phyloP scores from a whole-genome alignment of 2,329 filamentous ascomycete species.

The Fusarium euwallaceae region DNA sequence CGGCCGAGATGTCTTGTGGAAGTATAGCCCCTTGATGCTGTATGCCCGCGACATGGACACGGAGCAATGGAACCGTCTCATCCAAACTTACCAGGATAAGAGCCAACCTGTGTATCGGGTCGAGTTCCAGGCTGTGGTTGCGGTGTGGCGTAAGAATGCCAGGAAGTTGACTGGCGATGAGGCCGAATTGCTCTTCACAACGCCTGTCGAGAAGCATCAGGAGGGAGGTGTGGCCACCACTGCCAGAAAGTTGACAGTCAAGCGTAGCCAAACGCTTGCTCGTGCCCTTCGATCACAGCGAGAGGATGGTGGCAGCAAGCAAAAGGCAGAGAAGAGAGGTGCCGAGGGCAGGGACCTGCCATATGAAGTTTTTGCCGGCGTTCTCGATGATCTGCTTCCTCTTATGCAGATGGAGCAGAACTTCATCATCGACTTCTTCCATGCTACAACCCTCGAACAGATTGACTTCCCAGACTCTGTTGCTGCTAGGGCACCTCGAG shows the following conservation, averaged over 20 bases:
- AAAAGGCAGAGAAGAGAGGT: constrained; percentile 67
- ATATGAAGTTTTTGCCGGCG: constrained; percentile 84
- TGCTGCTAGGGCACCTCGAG: constrained; percentile 71
- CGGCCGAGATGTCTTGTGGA: constrained; percentile 83
- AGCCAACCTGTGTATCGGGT: constrained; percentile 82
- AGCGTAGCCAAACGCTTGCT: constrained; percentile 89
- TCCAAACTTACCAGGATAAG: constrained; percentile 84
- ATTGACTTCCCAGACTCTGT: constrained; percentile 88
- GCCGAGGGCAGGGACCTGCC: constrained; percentile 77
- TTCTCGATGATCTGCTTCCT: constrained; percentile 84
- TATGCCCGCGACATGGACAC: constrained; percentile 89
- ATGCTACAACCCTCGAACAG: constrained; percentile 86
- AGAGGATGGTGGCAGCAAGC: constrained; percentile 68
- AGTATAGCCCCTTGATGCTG: constrained; percentile 87
- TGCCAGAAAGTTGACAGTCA: constrained; percentile 92
- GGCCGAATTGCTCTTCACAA: constrained; percentile 87
- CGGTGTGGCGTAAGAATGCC: constrained; percentile 84
- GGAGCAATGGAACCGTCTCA: constrained; percentile 82
- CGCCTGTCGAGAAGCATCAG: constrained; percentile 85
- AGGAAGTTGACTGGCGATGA: constrained; percentile 83
- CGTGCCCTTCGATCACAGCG: constrained; percentile 78
- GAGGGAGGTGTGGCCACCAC: constrained; percentile 78
- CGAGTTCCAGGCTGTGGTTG: constrained; percentile 83
- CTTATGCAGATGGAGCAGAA: constrained; percentile 95
- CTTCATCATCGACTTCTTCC: constrained; percentile 97